Evolutionary conservation across 2,329 filamentous ascomycete species (phyloP).

Genomic region (Botrytis fabae): DNA sequence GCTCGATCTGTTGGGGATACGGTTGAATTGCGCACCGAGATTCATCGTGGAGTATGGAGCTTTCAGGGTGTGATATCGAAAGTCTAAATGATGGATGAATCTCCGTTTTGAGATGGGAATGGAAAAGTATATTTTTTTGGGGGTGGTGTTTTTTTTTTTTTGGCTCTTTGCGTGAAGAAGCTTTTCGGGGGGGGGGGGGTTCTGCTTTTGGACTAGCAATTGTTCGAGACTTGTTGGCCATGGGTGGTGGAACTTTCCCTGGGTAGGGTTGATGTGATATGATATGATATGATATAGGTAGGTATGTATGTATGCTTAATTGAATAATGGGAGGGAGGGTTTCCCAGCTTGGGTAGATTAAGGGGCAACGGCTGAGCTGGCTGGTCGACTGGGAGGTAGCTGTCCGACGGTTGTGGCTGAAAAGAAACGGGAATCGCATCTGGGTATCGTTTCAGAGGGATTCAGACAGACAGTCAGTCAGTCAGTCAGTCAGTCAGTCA

Average conservation of each 20-base stretch:
- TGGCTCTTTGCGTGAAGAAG: background rate
- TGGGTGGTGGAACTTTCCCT: background rate
- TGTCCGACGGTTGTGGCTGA: background rate
- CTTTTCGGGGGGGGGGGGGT: no score
- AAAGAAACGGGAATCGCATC: background rate
- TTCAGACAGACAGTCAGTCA: background rate
- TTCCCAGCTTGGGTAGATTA: background rate
- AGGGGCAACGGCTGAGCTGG: background rate
- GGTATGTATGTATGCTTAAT: background rate
- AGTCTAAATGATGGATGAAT: background rate
- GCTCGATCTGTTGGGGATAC: background rate
- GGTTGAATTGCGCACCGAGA: background rate
- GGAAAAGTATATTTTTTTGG: background rate
- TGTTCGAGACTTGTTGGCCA: background rate
- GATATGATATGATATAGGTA: no score
- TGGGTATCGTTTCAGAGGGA: background rate
- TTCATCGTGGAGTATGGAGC: background rate
- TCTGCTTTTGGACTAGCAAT: no score
- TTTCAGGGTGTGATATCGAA: background rate
- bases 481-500: background rate
- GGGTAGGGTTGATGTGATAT: no score
- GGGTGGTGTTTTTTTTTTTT: background rate
- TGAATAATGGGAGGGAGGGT: background rate
- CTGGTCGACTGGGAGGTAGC: background rate
- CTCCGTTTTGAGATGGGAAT: background rate